phyloP scores from a whole-genome alignment of 768 basidiomycete species.

The Lactarius hatsudake region DNA sequence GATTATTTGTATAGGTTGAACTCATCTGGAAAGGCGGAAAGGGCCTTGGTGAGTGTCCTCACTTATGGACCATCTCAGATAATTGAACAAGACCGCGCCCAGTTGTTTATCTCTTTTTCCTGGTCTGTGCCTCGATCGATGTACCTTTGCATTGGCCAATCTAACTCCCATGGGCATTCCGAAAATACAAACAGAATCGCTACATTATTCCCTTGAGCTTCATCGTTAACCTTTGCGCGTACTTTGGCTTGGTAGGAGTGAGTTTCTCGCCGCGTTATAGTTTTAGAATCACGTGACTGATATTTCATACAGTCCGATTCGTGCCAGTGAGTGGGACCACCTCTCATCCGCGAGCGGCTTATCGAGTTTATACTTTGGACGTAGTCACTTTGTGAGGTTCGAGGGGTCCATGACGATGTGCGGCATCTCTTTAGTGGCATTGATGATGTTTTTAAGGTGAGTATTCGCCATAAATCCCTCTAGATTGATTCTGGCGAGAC shows the following conservation, averaged over 20 bases:
- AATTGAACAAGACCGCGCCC: background rate
- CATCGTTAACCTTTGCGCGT: slow-evolving; percentile 48
- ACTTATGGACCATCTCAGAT: background rate
- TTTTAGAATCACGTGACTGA: background rate
- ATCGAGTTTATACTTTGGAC: slow-evolving; percentile 2
- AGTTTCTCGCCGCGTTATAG: background rate
- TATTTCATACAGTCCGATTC: background rate
- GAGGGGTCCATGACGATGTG: slow-evolving; percentile 48
- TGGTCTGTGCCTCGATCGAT: slow-evolving; percentile 32
- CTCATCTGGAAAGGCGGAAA: slow-evolving; percentile 53
- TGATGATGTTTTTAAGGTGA: slow-evolving; percentile 60
- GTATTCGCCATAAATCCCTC: slow-evolving; percentile 3
- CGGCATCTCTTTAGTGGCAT: slow-evolving; percentile 48
- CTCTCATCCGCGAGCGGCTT: background rate
- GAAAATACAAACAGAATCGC: slow-evolving; percentile 47
- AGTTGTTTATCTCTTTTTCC: slow-evolving; percentile 39
- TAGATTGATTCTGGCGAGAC: background rate
- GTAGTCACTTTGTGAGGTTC: slow-evolving; percentile 35
- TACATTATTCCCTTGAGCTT: slow-evolving; percentile 64
- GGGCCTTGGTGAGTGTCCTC: slow-evolving; percentile 40
- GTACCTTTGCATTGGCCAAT: background rate
- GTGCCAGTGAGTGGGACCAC: background rate
- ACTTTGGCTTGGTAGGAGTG: slow-evolving; percentile 26
- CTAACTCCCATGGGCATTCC: background rate
- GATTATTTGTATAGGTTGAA: slow-evolving; percentile 37